Percentiles rank a stretch among this genome's conserved stretches.
These are phyloP conservation scores for Xylaria hypoxylon DNA, from an alignment of 2,329 filamentous ascomycete species.

Conservation along the genomic window DNA sequence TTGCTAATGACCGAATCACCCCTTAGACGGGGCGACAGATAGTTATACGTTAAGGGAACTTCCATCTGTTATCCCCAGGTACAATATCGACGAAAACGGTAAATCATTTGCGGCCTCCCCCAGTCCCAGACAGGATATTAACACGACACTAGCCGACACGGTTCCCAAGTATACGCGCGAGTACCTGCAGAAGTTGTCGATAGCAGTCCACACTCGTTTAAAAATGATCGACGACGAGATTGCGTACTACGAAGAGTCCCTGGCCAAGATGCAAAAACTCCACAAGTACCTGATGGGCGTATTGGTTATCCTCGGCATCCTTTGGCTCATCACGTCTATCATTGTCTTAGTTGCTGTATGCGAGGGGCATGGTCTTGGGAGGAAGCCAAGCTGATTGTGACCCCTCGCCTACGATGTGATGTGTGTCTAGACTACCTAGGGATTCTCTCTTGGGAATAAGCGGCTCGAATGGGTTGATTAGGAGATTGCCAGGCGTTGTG, in stretches of 20 bases:
- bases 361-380: not conserved
- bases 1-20: constrained; percentile 3
- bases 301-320: not conserved
- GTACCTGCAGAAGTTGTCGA: constrained; percentile 26
- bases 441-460: not conserved
- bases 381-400: not conserved
- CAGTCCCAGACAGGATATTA: not conserved
- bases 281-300: not conserved
- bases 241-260: not conserved
- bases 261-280: constrained; percentile 1
- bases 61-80: not conserved
- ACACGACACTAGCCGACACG: constrained; percentile 8
- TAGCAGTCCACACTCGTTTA: constrained; percentile 14
- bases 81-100: constrained; percentile 26
- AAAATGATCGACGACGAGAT: constrained; percentile 3
- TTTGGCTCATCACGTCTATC: constrained; percentile 23
- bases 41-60: too few species aligned
- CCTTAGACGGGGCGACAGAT: constrained; percentile 20
- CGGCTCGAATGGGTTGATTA: not conserved
- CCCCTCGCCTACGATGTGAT: not conserved
- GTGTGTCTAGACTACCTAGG: not conserved
- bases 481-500: not conserved
- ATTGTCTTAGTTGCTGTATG: constrained; percentile 14
- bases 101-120: not conserved
- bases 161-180: constrained; percentile 35